Conservation (phyloP, 345 rosid species). For the Diplotaxis tenuifolia region DNA sequence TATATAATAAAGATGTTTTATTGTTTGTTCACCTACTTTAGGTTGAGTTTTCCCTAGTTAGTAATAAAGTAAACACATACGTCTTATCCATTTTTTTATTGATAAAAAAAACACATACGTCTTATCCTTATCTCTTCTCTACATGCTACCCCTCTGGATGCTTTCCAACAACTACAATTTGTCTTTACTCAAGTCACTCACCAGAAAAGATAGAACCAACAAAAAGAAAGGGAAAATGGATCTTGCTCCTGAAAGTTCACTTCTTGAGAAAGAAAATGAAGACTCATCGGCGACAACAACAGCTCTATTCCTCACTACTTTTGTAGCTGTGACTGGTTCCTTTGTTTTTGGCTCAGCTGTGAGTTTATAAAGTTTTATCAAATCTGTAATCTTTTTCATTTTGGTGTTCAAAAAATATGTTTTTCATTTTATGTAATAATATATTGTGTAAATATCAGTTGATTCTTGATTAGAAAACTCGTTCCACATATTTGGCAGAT, state of each 20-base stretch:
- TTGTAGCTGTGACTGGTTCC: constrained; percentile 32
- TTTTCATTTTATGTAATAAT: not conserved
- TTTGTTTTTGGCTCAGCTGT: constrained; percentile 36
- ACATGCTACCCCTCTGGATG: not conserved
- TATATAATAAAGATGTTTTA: no score
- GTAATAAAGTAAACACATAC: no score
- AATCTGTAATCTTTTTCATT: not conserved
- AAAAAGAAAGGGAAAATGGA: constrained; percentile 13
- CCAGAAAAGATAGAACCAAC: not conserved
- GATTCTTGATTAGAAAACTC: not conserved
- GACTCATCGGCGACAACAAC: constrained; percentile 9
- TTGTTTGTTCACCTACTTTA: no score
- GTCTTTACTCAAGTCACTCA: not conserved
- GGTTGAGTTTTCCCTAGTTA: no score
- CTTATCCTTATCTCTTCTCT: not conserved
- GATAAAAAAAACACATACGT: no score
- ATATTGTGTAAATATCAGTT: not conserved
- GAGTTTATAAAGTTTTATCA: not conserved
- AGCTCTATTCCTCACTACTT: constrained; percentile 26
- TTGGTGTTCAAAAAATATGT: no score
- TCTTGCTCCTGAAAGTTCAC: constrained; percentile 20
- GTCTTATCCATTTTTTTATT: no score
- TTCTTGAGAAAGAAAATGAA: constrained; percentile 9
- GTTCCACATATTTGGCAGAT: constrained; percentile 42
- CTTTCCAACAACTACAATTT: constrained; percentile 24